phyloP scores from a whole-genome alignment of 2,329 filamentous ascomycete species.

The Tolypocladium tundrense region DNA sequence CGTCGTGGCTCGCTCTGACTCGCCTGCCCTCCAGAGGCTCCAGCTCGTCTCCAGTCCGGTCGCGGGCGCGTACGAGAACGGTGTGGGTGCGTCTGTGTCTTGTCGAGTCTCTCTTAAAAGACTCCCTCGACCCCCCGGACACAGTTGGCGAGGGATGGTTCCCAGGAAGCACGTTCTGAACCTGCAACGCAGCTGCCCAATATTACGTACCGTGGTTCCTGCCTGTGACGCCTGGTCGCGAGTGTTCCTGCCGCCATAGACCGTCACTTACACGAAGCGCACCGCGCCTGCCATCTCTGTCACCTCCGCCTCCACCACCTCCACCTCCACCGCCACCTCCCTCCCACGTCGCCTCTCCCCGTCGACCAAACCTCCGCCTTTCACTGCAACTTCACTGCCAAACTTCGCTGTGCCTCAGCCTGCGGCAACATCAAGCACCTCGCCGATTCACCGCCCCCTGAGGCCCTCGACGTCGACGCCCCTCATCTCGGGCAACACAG shows the following conservation, averaged over 20 bases:
- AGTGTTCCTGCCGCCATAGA: neutral
- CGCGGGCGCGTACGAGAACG: neutral
- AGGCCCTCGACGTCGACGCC: neutral
- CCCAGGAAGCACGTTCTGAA: neutral
- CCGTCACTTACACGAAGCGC: neutral
- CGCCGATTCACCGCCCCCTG: neutral
- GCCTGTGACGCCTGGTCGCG: neutral
- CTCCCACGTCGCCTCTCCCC: neutral
- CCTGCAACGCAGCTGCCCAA: neutral
- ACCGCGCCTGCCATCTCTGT: neutral
- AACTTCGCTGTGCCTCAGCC: neutral
- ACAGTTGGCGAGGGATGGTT: constrained; percentile 1
- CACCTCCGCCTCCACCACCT: neutral
- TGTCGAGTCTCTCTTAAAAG: neutral
- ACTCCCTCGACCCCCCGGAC: neutral
- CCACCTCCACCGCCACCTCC: neutral
- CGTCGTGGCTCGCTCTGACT: neutral
- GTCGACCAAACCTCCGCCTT: neutral
- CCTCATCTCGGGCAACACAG: neutral
- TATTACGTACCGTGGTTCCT: neutral
- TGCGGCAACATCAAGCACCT: neutral
- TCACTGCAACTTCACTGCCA: neutral
- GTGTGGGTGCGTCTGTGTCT: neutral
- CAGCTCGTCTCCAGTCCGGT: neutral
- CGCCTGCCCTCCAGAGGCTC: neutral